Conservation (phyloP, 2,329 filamentous ascomycete species). For the Monilinia fructicola region DNA sequence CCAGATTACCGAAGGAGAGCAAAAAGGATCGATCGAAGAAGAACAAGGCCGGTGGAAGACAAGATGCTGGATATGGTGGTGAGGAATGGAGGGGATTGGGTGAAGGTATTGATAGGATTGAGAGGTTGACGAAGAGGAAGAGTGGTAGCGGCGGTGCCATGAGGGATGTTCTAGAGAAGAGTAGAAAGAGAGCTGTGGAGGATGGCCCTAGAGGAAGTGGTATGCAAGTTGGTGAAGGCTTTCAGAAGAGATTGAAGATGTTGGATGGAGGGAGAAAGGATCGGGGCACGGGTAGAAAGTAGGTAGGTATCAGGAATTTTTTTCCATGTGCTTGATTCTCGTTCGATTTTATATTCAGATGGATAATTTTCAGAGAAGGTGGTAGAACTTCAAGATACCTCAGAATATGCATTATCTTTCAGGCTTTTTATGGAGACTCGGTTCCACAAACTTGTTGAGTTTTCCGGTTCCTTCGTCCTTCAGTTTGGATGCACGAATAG, state of each 20-base stretch:
- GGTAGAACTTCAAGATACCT: neutral
- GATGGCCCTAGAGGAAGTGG: conserved; percentile 71
- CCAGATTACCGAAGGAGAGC: conserved; percentile 78
- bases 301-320: neutral
- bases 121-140: conserved; percentile 73
- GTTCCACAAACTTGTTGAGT: neutral
- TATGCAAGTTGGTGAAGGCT: conserved; percentile 69
- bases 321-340: neutral
- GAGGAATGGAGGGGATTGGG: conserved; percentile 90
- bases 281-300: conserved; percentile 34
- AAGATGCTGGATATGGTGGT: conserved; percentile 70
- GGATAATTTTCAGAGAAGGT: neutral
- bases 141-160: conserved; percentile 48
- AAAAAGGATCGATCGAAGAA: conserved; percentile 80
- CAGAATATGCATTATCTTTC: neutral
- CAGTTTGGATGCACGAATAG: neutral
- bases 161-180: conserved; percentile 69
- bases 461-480: neutral
- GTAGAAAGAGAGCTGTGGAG: conserved; percentile 75
- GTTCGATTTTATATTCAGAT: neutral
- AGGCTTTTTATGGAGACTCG: neutral
- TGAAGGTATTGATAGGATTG: conserved; percentile 83
- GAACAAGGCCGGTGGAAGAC: conserved; percentile 45
- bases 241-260: conserved; percentile 66
- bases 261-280: conserved; percentile 45